Percentiles rank a stretch among this genome's conserved stretches.
phyloP scores from a whole-genome alignment of 805 yeast genomes.

The Metschnikowia amazonensis region DNA sequence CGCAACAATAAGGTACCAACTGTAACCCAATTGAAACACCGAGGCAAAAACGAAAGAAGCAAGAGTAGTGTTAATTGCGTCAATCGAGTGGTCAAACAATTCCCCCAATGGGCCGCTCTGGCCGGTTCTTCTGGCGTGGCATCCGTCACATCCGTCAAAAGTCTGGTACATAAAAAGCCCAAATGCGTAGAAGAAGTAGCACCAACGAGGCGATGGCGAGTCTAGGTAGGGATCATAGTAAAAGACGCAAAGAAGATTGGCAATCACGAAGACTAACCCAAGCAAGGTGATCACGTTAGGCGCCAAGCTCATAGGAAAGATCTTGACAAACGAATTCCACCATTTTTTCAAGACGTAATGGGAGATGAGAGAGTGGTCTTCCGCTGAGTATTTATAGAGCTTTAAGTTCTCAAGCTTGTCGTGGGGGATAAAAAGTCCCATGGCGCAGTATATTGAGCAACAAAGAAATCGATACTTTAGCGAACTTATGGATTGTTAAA shows the following conservation, averaged over 20 bases:
- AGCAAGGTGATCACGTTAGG: slow-evolving; percentile 85
- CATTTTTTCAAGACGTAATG: slow-evolving; percentile 74
- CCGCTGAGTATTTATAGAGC: slow-evolving; percentile 65
- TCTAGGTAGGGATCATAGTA: slow-evolving; percentile 69
- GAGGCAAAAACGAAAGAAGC: slow-evolving; percentile 72
- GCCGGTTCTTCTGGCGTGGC: slow-evolving; percentile 94
- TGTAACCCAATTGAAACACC: slow-evolving; percentile 71
- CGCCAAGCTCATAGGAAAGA: slow-evolving; percentile 86
- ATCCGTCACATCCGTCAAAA: slow-evolving; percentile 94
- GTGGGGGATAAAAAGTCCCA: slow-evolving; percentile 66
- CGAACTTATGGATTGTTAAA: not conserved
- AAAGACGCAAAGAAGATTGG: slow-evolving; percentile 61
- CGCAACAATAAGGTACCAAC: slow-evolving; percentile 54
- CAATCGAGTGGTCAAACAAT: slow-evolving; percentile 84
- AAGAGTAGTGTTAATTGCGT: slow-evolving; percentile 72
- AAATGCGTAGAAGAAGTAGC: slow-evolving; percentile 69
- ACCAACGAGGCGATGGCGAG: slow-evolving; percentile 65
- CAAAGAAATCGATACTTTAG: not conserved
- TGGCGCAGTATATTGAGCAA: slow-evolving; percentile 19
- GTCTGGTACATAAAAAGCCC: slow-evolving; percentile 90
- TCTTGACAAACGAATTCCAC: slow-evolving; percentile 67
- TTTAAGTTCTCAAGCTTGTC: slow-evolving; percentile 49
- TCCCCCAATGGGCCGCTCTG: slow-evolving; percentile 94
- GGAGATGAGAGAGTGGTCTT: slow-evolving; percentile 77
- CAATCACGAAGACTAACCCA: slow-evolving; percentile 69